These are phyloP conservation scores for Lenzites betulinus DNA, from an alignment of 768 basidiomycete species.

Conservation along the genomic window DNA sequence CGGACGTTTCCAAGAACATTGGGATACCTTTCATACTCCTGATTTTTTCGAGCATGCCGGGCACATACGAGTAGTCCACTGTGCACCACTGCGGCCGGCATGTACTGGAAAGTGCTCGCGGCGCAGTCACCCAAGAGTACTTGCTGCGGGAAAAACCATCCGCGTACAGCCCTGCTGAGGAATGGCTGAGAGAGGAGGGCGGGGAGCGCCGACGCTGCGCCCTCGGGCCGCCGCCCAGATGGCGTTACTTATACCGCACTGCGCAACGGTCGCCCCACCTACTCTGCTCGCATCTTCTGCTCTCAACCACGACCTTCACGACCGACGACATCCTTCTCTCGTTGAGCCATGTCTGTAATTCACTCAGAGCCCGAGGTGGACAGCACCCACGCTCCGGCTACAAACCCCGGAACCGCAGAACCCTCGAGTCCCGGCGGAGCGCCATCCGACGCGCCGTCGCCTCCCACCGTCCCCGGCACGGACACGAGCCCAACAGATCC, in stretches of 20 bases:
- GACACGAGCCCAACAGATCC: not conserved
- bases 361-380: not conserved
- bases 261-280: slow-evolving; percentile 4
- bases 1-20: not conserved
- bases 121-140: too few species aligned
- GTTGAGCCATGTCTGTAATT: slow-evolving; percentile 12
- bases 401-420: slow-evolving; percentile 1
- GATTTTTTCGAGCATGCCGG: too few species aligned
- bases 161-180: not conserved
- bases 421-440: slow-evolving; percentile 7
- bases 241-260: not conserved
- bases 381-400: not conserved
- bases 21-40: too few species aligned
- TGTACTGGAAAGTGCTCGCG: not conserved
- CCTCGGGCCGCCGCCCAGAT: slow-evolving; percentile 12
- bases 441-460: not conserved
- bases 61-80: too few species aligned
- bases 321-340: not conserved
- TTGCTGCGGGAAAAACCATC: too few species aligned
- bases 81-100: not conserved
- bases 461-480: not conserved
- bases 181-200: not conserved
- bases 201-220: slow-evolving; percentile 10
- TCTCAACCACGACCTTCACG: slow-evolving; percentile 1
- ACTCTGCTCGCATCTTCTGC: not conserved